Evolutionary conservation across 345 rosid species (phyloP).

Genomic region (Gossypioides kirkii): DNA sequence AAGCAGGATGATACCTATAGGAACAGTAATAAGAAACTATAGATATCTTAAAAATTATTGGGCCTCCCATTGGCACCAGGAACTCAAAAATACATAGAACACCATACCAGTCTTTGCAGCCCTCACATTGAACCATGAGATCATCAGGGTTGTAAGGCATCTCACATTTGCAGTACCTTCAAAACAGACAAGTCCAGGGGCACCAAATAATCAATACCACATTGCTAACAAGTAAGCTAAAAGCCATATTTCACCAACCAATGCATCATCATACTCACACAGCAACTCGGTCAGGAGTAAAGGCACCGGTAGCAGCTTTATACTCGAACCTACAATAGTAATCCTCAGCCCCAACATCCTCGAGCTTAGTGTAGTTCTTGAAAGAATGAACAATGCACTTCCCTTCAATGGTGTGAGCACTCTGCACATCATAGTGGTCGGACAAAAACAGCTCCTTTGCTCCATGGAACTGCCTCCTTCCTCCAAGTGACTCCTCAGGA

Average conservation of each 20-base stretch:
- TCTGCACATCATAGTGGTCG: slow-evolving; percentile 78
- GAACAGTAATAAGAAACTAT: slow-evolving; percentile 4
- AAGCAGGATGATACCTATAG: slow-evolving; percentile 87
- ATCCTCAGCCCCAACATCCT: slow-evolving; percentile 76
- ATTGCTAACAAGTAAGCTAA: background rate
- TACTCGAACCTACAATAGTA: slow-evolving; percentile 85
- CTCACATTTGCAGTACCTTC: slow-evolving; percentile 89
- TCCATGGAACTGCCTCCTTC: slow-evolving; percentile 90
- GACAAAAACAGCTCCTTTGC: slow-evolving; percentile 86
- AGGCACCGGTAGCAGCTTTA: slow-evolving; percentile 78
- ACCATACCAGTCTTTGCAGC: slow-evolving; percentile 87
- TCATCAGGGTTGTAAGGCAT: slow-evolving; percentile 96
- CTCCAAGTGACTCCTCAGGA: slow-evolving; percentile 85
- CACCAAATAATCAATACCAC: slow-evolving; percentile 13
- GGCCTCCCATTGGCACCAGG: background rate
- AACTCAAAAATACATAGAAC: slow-evolving; percentile 4
- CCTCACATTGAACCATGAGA: slow-evolving; percentile 91
- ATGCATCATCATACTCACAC: slow-evolving; percentile 59
- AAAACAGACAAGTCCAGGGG: slow-evolving; percentile 12
- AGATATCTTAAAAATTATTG: background rate
- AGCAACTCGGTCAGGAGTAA: slow-evolving; percentile 79
- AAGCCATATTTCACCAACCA: slow-evolving; percentile 6
- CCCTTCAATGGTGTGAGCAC: slow-evolving; percentile 83
- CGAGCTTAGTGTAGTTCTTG: slow-evolving; percentile 72
- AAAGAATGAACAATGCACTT: slow-evolving; percentile 81